These are phyloP conservation scores for Pouteria glomerata DNA, from an alignment of 148 eudicot genomes.

Conservation along the genomic window DNA sequence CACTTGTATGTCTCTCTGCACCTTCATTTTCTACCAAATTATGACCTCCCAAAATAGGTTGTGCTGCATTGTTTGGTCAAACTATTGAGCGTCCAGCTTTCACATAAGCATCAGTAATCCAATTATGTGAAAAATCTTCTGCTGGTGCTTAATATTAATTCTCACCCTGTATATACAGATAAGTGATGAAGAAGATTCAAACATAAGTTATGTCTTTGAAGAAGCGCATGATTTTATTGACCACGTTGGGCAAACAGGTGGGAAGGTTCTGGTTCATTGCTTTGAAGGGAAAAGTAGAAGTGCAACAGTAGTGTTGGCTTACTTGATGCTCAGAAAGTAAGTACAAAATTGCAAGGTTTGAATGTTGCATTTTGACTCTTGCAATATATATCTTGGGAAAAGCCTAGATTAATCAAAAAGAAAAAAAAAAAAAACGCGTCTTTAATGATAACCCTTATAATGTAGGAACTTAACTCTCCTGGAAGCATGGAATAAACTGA, in stretches of 20 bases:
- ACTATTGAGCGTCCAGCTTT: background rate
- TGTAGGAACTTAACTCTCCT: conserved; percentile 69
- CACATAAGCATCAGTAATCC: background rate
- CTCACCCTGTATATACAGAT: conserved; percentile 40
- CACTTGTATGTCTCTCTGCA: background rate
- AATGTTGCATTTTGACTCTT: background rate
- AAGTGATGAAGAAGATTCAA: conserved; percentile 77
- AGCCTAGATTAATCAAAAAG: too few relatives aligned
- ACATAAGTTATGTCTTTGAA: conserved; percentile 70
- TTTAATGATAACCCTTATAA: background rate
- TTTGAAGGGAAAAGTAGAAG: conserved; percentile 99
- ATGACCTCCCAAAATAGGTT: background rate
- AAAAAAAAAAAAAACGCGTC: too few relatives aligned
- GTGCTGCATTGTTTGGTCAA: background rate
- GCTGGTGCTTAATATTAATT: background rate
- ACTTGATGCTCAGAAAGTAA: conserved; percentile 88
- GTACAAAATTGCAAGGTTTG: conserved; percentile 18
- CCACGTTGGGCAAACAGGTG: conserved; percentile 59
- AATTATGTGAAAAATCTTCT: background rate
- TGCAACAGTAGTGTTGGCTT: conserved; percentile 85
- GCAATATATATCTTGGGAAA: background rate
- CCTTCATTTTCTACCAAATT: background rate
- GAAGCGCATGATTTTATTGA: conserved; percentile 80
- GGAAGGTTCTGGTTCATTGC: conserved; percentile 97
- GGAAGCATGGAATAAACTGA: conserved; percentile 85